These are phyloP conservation scores for Chamaecrista fasciculata DNA, from an alignment of 306 rosid species.

Conservation along the genomic window DNA sequence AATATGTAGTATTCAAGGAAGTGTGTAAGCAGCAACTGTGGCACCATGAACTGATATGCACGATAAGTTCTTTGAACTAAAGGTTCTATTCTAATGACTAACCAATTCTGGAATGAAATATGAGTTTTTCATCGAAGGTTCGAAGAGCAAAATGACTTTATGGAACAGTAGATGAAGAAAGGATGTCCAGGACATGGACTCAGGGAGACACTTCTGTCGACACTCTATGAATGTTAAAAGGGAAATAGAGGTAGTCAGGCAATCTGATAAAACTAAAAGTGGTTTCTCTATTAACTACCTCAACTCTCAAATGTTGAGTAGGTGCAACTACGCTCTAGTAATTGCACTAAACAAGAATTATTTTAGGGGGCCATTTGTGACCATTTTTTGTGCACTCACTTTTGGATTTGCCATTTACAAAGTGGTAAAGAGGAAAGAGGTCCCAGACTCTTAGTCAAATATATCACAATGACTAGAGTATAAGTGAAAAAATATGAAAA, in stretches of 20 bases:
- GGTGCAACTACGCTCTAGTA: not conserved
- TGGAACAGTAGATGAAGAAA: not conserved
- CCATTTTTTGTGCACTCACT: not conserved
- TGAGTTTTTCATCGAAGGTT: not conserved
- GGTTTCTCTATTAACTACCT: not conserved
- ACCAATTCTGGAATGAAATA: conserved; percentile 1
- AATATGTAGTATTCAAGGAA: not conserved
- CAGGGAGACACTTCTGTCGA: not conserved
- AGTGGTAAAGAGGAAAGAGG: conserved; percentile 15
- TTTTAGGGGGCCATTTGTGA: not conserved
- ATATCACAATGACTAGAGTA: not conserved
- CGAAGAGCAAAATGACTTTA: not conserved
- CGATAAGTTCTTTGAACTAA: not conserved
- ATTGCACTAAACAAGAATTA: conserved; percentile 1
- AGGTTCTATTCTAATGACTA: not conserved
- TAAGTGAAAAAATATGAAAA: not conserved
- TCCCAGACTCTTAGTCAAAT: not conserved
- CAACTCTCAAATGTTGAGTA: not conserved
- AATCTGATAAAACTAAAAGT: not conserved
- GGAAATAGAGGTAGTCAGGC: not conserved
- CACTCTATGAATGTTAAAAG: conserved; percentile 17
- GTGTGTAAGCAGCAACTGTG: not conserved
- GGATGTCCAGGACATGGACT: conserved; percentile 19
- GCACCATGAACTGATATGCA: not conserved
- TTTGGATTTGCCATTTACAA: conserved; percentile 13